Evolutionary conservation across 495 filamentous ascomycete genomes (phyloP), one percentile per base, ranked within the genome.

Genomic region (Penicillium lividum): DNA sequence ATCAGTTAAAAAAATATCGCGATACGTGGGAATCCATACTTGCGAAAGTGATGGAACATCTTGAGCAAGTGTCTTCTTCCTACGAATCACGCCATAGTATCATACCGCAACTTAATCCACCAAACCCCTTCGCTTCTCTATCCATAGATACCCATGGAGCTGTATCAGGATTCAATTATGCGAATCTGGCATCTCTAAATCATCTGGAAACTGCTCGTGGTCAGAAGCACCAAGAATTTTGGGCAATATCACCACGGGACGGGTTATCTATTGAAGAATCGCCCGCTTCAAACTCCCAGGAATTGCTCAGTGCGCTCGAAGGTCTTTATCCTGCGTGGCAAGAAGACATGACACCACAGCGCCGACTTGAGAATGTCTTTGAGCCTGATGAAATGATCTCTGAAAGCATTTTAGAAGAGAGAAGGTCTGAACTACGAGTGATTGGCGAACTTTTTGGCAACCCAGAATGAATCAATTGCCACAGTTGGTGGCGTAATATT

Each of bases 1-100:
- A 48, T 7, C 13, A 51, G 7, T 8, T 49, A 9, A 18, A 57
- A 30, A 57, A 57, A 18, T 57, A 57, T 13, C 46, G 54, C 8
- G 54, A 57, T 43, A 42, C 47, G 0, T 57, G 54, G 54, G 54
- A 57, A 43, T 34, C 54, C 15, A 27, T 57, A 7, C 25, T 57
- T 13, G 38, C 54, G 5, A 57, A 57, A 25, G 54, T 51, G 13
- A 57, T 50, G 46, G 45, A 51, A 25, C 45, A 49, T 46, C 46
- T 57, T 7, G 34, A 44, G 7, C 11, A 51, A 15, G 45, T 57
- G 9, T 51, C 54, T n/a, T 29, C 7, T 16, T 16, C 36, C 15
- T 10, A 43, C 7, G 36, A 53, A 30, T 30, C 15, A 5, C 18
- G 7, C 3, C 18, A 18, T 9, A 25, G 5, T 27, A 53, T 38